Percentiles rank a stretch among this genome's conserved stretches.
Evolutionary conservation across 331 rosid genomes (phyloP).

Genomic region (Pyrus hybrid): DNA sequence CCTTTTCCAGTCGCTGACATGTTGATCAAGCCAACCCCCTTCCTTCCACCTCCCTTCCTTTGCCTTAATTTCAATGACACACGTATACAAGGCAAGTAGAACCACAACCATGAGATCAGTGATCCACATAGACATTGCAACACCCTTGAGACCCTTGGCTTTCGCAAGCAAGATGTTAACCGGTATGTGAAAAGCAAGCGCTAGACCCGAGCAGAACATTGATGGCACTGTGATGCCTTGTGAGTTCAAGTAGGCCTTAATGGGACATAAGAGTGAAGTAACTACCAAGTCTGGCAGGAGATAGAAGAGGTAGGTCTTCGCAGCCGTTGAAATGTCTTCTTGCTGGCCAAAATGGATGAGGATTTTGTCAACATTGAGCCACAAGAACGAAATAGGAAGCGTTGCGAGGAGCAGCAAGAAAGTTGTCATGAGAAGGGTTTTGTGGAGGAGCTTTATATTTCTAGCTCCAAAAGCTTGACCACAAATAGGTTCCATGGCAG

Average conservation of each 20-base stretch:
- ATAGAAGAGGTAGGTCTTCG: slow-evolving; percentile 39
- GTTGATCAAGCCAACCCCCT: slow-evolving; percentile 78
- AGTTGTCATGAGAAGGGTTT: slow-evolving; percentile 66
- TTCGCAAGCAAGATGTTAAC: slow-evolving; percentile 52
- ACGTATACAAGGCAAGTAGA: slow-evolving; percentile 45
- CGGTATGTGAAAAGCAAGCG: slow-evolving; percentile 64
- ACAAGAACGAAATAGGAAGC: slow-evolving; percentile 70
- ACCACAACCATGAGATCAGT: slow-evolving; percentile 52
- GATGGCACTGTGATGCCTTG: slow-evolving; percentile 66
- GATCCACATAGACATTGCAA: slow-evolving; percentile 77
- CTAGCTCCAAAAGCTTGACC: slow-evolving; percentile 93
- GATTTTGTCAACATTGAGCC: slow-evolving; percentile 73
- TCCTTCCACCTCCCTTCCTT: slow-evolving; percentile 41
- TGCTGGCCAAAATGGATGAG: slow-evolving; percentile 68
- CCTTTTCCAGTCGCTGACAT: slow-evolving; percentile 48
- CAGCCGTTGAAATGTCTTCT: slow-evolving; percentile 46
- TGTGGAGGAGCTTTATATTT: slow-evolving; percentile 68
- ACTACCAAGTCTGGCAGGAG: slow-evolving; percentile 71
- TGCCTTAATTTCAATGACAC: slow-evolving; percentile 20
- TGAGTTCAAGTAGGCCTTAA: slow-evolving; percentile 65
- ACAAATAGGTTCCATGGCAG: slow-evolving; percentile 90
- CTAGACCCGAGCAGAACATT: slow-evolving; percentile 57
- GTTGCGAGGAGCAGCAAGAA: slow-evolving; percentile 40
- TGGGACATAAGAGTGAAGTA: slow-evolving; percentile 65
- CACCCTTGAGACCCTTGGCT: slow-evolving; percentile 62